These are phyloP conservation scores for Syzygium aromaticum DNA, from an alignment of 345 rosid genomes.

Conservation along the genomic window DNA sequence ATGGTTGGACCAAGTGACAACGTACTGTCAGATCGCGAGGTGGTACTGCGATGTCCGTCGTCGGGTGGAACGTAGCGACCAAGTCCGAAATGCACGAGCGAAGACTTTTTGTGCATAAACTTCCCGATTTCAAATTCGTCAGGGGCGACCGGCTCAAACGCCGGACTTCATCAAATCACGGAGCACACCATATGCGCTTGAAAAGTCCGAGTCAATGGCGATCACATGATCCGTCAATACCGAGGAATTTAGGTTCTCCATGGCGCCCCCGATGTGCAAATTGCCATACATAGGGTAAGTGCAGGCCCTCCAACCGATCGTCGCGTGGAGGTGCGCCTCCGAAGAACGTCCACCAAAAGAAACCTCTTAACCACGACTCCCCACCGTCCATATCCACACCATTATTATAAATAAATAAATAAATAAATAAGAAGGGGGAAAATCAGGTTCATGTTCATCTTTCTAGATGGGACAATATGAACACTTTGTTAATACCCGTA, in stretches of 20 bases:
- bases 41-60: background rate
- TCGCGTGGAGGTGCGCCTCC: background rate
- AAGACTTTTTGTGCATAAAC: background rate
- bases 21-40: background rate
- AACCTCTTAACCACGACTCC: background rate
- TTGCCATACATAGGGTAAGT: background rate
- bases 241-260: background rate
- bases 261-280: background rate
- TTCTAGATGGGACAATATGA: background rate
- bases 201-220: background rate
- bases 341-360: background rate
- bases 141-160: background rate
- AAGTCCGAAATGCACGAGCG: background rate
- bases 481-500: background rate
- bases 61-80: background rate
- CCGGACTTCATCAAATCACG: background rate
- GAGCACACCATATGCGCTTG: background rate
- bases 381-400: background rate
- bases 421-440: background rate
- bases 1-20: background rate
- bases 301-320: background rate
- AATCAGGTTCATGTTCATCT: background rate
- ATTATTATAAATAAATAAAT: background rate
- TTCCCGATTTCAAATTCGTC: background rate
- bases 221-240: rapidly evolving